phyloP scores from a whole-genome alignment of 768 basidiomycete genomes.

The Agaricus blazei region DNA sequence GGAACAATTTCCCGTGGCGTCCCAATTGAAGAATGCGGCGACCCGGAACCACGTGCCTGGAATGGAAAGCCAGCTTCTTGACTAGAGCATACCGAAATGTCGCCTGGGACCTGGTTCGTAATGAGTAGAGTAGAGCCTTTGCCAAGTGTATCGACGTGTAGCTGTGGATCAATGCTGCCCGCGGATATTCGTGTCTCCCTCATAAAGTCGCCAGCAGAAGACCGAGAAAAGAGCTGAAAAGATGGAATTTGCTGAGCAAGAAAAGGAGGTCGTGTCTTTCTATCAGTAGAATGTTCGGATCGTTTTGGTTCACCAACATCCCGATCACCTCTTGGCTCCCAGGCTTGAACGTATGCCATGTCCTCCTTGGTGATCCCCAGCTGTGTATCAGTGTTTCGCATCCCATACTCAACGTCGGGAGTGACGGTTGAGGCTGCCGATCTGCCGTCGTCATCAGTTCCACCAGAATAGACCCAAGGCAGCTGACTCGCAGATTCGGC shows the following conservation, averaged over 20 bases:
- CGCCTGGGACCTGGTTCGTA: constrained; percentile 5
- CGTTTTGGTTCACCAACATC: constrained; percentile 39
- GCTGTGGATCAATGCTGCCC: constrained; percentile 3
- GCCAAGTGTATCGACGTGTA: constrained; percentile 6
- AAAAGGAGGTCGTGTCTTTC: constrained; percentile 12
- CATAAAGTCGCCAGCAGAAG: constrained; percentile 2
- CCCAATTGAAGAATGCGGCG: constrained; percentile 15
- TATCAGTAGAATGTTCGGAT: constrained; percentile 20
- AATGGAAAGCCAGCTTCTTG: background rate
- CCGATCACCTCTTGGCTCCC: constrained; percentile 34
- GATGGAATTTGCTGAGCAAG: constrained; percentile 17
- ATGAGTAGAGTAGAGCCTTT: constrained; percentile 1
- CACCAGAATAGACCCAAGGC: constrained; percentile 25
- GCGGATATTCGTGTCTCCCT: background rate
- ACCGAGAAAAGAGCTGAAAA: constrained; percentile 18
- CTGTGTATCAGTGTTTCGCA: constrained; percentile 9
- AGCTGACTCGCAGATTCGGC: constrained; percentile 23
- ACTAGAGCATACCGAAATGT: constrained; percentile 3
- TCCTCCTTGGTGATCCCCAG: constrained; percentile 12
- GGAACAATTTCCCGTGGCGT: constrained; percentile 19
- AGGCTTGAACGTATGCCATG: constrained; percentile 8
- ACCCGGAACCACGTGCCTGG: constrained; percentile 17
- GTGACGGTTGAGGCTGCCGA: constrained; percentile 18
- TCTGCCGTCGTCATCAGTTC: constrained; percentile 18
- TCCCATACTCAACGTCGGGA: constrained; percentile 17